These are phyloP conservation scores for Beauveria medogensis DNA, from an alignment of 2,329 filamentous ascomycete genomes.

Conservation along the genomic window DNA sequence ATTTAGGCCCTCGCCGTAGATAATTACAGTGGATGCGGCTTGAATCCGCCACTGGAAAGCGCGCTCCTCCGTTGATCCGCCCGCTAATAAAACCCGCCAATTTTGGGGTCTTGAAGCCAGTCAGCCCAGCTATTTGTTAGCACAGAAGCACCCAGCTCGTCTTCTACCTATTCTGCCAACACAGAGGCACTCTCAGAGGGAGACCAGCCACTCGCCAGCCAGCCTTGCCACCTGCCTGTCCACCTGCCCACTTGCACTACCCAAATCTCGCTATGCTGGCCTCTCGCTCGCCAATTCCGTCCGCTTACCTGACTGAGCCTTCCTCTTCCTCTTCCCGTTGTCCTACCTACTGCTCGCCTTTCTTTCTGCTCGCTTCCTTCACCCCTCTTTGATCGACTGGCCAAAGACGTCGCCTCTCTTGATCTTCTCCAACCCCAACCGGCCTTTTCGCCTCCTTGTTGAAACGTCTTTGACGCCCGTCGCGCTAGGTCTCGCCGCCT, in stretches of 20 bases:
- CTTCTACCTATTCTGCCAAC: neutral
- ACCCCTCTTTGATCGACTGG: neutral
- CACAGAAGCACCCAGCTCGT: too few species aligned
- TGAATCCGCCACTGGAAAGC: neutral
- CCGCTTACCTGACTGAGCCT: constrained; percentile 4
- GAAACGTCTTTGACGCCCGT: neutral
- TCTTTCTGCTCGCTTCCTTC: constrained; percentile 1
- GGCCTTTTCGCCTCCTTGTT: neutral
- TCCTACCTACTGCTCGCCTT: neutral
- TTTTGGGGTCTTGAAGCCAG: neutral
- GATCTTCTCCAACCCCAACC: neutral
- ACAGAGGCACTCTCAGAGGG: neutral
- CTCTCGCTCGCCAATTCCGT: constrained; percentile 3
- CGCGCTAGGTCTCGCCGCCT: neutral
- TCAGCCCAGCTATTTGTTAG: neutral
- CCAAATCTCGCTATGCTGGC: constrained; percentile 1
- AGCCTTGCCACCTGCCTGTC: neutral
- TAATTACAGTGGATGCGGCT: constrained; percentile 1
- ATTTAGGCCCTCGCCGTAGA: neutral
- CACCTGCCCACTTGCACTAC: neutral
- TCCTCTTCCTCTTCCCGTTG: neutral
- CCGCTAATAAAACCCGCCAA: neutral
- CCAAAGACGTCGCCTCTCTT: neutral
- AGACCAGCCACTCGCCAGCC: neutral
- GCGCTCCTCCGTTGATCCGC: neutral